Conservation (phyloP, 106 monocot genomes). For the Acorus gramineus region DNA sequence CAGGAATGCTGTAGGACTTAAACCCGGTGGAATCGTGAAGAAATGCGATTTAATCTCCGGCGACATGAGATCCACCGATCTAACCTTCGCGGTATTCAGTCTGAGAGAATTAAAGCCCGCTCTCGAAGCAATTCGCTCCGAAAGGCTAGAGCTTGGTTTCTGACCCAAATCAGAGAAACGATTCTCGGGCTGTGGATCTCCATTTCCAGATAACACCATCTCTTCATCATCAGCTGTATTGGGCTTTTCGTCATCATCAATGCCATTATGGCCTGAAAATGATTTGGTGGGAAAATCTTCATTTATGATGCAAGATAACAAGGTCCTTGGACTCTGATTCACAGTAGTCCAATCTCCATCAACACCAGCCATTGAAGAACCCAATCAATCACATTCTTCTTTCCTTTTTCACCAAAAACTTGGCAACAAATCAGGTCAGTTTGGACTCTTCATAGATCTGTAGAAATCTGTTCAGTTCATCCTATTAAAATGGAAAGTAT, state of each 20-base stretch:
- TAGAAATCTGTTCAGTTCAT: too few species aligned
- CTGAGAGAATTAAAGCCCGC: constrained; percentile 56
- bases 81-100: constrained; percentile 41
- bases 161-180: constrained; percentile 10
- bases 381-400: too few species aligned
- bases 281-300: constrained; percentile 37
- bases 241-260: constrained; percentile 9
- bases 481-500: too few species aligned
- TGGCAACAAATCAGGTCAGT: too few species aligned
- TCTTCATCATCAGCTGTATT: constrained; percentile 15
- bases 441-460: too few species aligned
- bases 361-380: constrained; percentile 14
- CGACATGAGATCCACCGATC: constrained; percentile 21
- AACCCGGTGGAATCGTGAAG: constrained; percentile 58
- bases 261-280: constrained; percentile 11
- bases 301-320: constrained; percentile 30
- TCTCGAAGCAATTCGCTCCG: constrained; percentile 63
- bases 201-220: constrained; percentile 6
- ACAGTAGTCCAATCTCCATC: constrained; percentile 45
- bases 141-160: constrained; percentile 34
- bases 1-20: constrained; percentile 62
- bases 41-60: constrained; percentile 38
- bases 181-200: constrained; percentile 5
- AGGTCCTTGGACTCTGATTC: constrained; percentile 48
- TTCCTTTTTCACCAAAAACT: too few species aligned